A percentile compares a stretch with the other conserved stretches of the same genome.
Evolutionary conservation across 1,284 basidiomycete genomes (phyloP).

Genomic region (Cryptococcus wingfieldii): DNA sequence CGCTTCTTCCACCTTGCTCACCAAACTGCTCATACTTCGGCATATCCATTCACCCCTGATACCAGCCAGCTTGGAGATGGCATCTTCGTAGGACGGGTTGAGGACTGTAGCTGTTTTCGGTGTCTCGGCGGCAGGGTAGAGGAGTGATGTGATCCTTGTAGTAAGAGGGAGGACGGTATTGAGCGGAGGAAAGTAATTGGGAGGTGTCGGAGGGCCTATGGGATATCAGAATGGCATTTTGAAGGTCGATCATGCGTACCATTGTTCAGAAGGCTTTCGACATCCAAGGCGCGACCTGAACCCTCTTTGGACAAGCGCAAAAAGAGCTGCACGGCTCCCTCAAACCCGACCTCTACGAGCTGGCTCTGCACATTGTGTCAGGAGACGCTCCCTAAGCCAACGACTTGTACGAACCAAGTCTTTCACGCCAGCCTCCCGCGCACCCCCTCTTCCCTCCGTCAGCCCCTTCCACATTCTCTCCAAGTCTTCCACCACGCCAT

Average conservation of each 20-base stretch:
- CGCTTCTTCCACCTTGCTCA: constrained; percentile 31
- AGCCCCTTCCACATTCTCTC: constrained; percentile 45
- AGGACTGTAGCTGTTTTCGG: constrained; percentile 28
- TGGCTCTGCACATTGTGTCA: constrained; percentile 18
- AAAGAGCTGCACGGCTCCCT: constrained; percentile 33
- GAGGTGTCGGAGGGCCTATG: constrained; percentile 30
- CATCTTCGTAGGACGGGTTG: constrained; percentile 25
- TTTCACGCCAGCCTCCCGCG: constrained; percentile 41
- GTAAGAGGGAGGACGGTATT: constrained; percentile 26
- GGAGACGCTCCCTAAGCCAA: neutral
- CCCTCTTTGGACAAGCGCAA: constrained; percentile 34
- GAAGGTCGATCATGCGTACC: constrained; percentile 19
- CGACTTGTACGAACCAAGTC: constrained; percentile 34
- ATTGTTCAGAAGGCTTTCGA: constrained; percentile 21
- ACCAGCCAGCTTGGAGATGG: constrained; percentile 21
- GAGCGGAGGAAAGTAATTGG: constrained; percentile 31
- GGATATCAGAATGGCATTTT: neutral
- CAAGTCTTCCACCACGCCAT: constrained; percentile 40
- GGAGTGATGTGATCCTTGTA: constrained; percentile 10
- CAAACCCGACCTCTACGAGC: constrained; percentile 41
- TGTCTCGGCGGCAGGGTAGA: constrained; percentile 18
- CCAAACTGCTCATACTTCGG: constrained; percentile 19
- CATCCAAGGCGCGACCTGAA: constrained; percentile 21
- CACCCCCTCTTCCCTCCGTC: constrained; percentile 37
- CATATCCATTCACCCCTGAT: constrained; percentile 37